Base-by-base conservation (phyloP, 2,329 filamentous ascomycete genomes). In the Colletotrichum filicis region DNA sequence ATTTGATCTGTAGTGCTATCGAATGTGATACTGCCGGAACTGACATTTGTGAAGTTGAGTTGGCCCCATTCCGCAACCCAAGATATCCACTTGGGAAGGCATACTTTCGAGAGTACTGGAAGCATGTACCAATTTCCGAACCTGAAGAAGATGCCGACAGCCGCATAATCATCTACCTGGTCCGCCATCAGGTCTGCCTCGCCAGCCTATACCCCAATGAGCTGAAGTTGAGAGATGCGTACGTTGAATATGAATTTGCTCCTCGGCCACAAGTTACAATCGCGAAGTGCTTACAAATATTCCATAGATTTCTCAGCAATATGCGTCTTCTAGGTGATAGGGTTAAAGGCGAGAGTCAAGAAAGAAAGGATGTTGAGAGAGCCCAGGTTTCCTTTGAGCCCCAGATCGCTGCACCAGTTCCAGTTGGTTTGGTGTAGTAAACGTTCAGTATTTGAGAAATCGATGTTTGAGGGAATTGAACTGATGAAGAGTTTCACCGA, bases 61-160 rank as follows among this genome's bases (percentile, higher is more conserved):
- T 79, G 8, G 78, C 74, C 0, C 72, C 79, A 24, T 78, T 78
- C 67, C 77, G 77, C 9, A 78, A 78, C 58, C 76, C 77, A 22
- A 71, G 76, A 46, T 79, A 79, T 62, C 74, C 74, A 11, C 74
- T 79, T 1, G 77, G 76, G 9, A 72, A 77, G 30, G 30, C 74
- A 22, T 79, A 78, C 35, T 66, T 79, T 28, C 66, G 74, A 59
- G 77, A 77, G 58, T 80, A 80, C 60, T 74, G 74, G 72, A 78
- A 77, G 58, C 75, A 68, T 9, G 75, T 79, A 35, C 75, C 75
- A 2, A 74, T 76, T n/a, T 80, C 79, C 1, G 76, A 79, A 59
- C 79, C 79, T 2, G 73, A 71, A 49, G 77, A 78, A 61, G 78
- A 80, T 65, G 77, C 77, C 46, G 77, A 80, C 57, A 76, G 71